Conservation (phyloP, 164 flowering plant genomes). For the Nelumbo lutea region DNA sequence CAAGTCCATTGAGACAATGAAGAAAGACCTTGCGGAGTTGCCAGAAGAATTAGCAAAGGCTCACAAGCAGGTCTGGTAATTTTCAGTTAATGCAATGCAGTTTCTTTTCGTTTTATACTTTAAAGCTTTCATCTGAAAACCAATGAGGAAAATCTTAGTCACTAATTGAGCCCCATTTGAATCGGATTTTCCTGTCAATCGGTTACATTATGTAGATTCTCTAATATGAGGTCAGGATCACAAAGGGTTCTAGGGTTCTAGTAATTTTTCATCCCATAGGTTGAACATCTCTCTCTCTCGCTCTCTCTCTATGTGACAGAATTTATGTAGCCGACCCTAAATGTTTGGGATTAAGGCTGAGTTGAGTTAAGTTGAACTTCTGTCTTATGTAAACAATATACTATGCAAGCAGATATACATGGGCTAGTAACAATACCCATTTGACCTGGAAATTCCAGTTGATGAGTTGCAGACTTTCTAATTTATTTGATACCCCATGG, state of each 20-base stretch:
- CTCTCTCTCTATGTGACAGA: no score
- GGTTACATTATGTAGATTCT: neutral
- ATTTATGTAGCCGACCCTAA: no score
- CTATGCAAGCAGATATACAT: no score
- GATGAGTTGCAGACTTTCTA: neutral
- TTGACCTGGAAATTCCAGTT: no score
- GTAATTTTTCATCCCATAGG: no score
- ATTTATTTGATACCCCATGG: neutral
- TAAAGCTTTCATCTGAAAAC: no score
- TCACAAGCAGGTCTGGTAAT: constrained; percentile 70
- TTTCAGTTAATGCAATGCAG: neutral
- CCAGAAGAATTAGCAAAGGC: constrained; percentile 77
- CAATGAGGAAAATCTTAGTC: neutral
- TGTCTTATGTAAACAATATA: no score
- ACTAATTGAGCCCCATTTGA: neutral
- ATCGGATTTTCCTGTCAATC: neutral
- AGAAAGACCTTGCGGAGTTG: constrained; percentile 86
- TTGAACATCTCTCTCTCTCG: no score
- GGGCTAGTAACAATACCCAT: no score
- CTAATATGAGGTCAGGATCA: neutral
- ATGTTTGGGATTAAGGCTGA: no score
- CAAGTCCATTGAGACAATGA: constrained; percentile 87
- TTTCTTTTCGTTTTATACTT: neutral
- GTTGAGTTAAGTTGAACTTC: no score
- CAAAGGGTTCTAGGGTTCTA: no score